A percentile compares a stretch with the other conserved stretches of the same genome.
Conservation (phyloP, 192 early-diverging fungal genomes). For the Podila verticillata region DNA sequence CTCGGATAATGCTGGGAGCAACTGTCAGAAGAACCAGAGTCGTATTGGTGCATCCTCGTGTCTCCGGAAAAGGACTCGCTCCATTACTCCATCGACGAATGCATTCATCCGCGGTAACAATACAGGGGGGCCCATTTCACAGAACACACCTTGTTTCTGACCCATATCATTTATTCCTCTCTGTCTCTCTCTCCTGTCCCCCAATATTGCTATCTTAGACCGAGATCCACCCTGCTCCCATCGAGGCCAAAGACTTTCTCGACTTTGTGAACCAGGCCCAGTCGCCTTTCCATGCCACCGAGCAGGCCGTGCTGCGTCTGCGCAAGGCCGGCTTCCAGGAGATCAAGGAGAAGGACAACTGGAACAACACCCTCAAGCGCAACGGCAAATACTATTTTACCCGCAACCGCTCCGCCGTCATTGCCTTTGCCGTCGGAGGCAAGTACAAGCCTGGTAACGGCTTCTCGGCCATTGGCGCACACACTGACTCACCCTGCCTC, state of each 20-base stretch:
- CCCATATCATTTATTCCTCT: background rate
- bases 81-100: too few species aligned
- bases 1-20: conserved; percentile 15
- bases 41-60: too few species aligned
- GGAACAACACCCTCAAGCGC: conserved; percentile 73
- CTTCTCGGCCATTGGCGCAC: conserved; percentile 91
- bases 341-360: conserved; percentile 90
- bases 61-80: too few species aligned
- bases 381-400: conserved; percentile 98
- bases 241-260: conserved; percentile 71
- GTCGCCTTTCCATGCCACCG: conserved; percentile 97
- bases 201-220: conserved; percentile 10
- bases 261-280: conserved; percentile 92
- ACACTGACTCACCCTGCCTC: conserved; percentile 97
- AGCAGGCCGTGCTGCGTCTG: conserved; percentile 78
- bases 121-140: background rate
- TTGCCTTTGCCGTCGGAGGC: conserved; percentile 95
- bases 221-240: conserved; percentile 42
- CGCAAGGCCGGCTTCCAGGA: conserved; percentile 82
- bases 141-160: background rate
- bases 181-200: background rate
- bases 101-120: background rate
- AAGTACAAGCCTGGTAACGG: conserved; percentile 86
- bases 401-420: conserved; percentile 85
- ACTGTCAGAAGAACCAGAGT: conserved; percentile 5